Percentiles rank a stretch among this genome's conserved stretches.
Conservation (phyloP, 2,329 filamentous ascomycete genomes). For the Trichoderma sp. region DNA sequence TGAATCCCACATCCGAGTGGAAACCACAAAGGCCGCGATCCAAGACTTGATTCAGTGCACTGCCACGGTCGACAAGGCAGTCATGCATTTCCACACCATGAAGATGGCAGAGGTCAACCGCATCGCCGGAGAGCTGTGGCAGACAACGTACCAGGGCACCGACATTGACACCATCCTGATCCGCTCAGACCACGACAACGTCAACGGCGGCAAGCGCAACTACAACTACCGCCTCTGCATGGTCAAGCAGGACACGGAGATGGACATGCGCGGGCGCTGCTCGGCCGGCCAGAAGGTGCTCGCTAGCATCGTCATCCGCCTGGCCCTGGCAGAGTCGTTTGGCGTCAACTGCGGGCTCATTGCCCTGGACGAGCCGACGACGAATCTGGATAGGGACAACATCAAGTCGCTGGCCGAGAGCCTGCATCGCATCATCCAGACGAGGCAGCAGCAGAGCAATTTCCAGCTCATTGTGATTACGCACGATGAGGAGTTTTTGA, state of each 20-base stretch:
- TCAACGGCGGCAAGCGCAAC: constrained; percentile 65
- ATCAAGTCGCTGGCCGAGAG: constrained; percentile 84
- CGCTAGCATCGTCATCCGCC: constrained; percentile 93
- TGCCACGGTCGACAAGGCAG: constrained; percentile 85
- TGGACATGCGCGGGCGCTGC: constrained; percentile 99
- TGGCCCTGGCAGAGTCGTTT: constrained; percentile 94
- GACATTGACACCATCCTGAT: constrained; percentile 97
- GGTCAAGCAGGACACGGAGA: constrained; percentile 95
- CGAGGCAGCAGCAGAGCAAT: constrained; percentile 80
- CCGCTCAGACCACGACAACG: constrained; percentile 80
- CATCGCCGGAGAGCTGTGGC: constrained; percentile 95
- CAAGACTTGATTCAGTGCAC: constrained; percentile 83
- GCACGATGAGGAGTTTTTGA: constrained; percentile 94
- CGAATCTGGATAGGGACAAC: constrained; percentile 93
- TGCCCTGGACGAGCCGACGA: constrained; percentile 94
- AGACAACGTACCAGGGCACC: constrained; percentile 91
- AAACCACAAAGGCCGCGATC: constrained; percentile 87
- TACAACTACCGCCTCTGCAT: constrained; percentile 99
- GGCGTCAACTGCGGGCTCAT: constrained; percentile 94
- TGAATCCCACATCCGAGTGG: constrained; percentile 83
- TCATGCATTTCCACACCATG: constrained; percentile 92
- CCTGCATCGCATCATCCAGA: constrained; percentile 80
- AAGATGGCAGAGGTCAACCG: constrained; percentile 99
- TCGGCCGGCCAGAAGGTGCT: constrained; percentile 95
- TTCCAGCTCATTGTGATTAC: constrained; percentile 99